phyloP scores from a whole-genome alignment of 768 basidiomycete species.

The Piloderma croceum region DNA sequence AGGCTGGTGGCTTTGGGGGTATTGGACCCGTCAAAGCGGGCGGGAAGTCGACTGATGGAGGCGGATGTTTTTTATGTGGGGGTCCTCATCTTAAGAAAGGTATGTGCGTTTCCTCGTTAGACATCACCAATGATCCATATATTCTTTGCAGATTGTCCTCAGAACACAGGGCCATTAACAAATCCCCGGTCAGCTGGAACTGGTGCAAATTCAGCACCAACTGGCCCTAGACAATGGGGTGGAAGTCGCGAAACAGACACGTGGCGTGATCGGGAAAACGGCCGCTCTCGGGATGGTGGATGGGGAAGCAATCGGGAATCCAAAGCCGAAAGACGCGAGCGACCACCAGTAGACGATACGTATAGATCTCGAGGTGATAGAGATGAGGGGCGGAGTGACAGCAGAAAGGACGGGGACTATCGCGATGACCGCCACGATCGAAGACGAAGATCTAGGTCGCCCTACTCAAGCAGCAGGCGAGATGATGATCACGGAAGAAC shows the following conservation, averaged over 20 bases:
- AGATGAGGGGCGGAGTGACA: conserved; percentile 21
- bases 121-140: neutral
- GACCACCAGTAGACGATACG: conserved; percentile 15
- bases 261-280: conserved; percentile 29
- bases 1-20: conserved; percentile 63
- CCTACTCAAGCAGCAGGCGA: conserved; percentile 20
- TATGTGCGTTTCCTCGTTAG: conserved; percentile 23
- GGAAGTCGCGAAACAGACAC: conserved; percentile 22
- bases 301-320: conserved; percentile 15
- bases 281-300: conserved; percentile 4
- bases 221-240: conserved; percentile 29
- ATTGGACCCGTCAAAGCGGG: conserved; percentile 47
- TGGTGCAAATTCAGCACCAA: conserved; percentile 29
- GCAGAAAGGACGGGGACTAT: conserved; percentile 10
- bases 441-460: conserved; percentile 23
- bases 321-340: conserved; percentile 15
- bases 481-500: conserved; percentile 17
- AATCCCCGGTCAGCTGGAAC: conserved; percentile 21
- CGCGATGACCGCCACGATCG: conserved; percentile 19
- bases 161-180: conserved; percentile 37
- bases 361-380: conserved; percentile 18
- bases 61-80: conserved; percentile 90
- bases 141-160: conserved; percentile 40
- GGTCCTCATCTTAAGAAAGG: conserved; percentile 93
- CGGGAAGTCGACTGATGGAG: conserved; percentile 48